Conservation (phyloP, 257 asterid species). For the Salvia miltiorrhiza region DNA sequence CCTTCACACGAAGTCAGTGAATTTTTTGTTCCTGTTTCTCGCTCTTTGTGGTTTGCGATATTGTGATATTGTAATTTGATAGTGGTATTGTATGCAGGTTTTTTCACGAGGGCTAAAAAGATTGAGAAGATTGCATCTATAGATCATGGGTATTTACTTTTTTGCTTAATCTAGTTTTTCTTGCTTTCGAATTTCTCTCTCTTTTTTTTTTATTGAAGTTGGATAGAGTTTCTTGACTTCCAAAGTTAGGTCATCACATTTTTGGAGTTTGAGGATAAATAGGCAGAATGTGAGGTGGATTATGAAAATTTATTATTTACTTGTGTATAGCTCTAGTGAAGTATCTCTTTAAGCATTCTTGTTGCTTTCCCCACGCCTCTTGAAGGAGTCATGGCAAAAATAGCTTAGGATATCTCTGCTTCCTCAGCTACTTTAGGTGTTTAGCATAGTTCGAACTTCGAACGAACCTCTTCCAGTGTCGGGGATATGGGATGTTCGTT, state of each 20-base stretch:
- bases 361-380: background rate
- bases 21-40: background rate
- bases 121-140: slow-evolving; percentile 44
- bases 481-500: background rate
- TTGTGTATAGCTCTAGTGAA: background rate
- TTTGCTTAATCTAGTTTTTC: background rate
- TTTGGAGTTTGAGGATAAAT: slow-evolving; percentile 9
- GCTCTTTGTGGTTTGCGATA: background rate
- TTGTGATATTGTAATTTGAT: slow-evolving; percentile 9
- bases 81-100: slow-evolving; percentile 42
- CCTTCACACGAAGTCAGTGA: slow-evolving; percentile 49
- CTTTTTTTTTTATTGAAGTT: background rate
- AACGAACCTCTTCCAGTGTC: background rate
- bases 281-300: background rate
- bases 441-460: background rate
- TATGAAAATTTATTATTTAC: background rate
- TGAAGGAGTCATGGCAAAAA: background rate
- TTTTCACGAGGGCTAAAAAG: slow-evolving; percentile 69
- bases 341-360: background rate
- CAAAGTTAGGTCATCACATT: background rate
- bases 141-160: slow-evolving; percentile 74
- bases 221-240: background rate
- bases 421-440: background rate
- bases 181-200: background rate
- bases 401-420: background rate